A percentile compares a stretch with the other conserved stretches of the same genome.
These are phyloP conservation scores for Dipodascus albidus DNA, from an alignment of 805 yeast genomes.

Conservation along the genomic window DNA sequence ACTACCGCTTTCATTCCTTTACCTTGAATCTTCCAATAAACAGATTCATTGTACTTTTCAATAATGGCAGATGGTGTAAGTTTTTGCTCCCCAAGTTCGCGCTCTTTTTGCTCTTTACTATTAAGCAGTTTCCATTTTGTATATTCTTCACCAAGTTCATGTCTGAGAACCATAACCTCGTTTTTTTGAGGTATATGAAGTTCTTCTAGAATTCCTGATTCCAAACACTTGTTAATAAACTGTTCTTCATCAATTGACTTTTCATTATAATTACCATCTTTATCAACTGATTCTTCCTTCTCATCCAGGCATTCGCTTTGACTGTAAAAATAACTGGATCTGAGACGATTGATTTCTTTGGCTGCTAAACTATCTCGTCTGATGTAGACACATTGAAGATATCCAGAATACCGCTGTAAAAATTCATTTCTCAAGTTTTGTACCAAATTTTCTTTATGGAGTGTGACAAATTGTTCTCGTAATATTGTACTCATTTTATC, in stretches of 20 bases:
- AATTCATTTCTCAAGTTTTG: constrained; percentile 66
- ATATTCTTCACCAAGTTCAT: constrained; percentile 10
- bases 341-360: background rate
- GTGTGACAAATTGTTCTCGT: constrained; percentile 66
- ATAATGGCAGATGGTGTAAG: constrained; percentile 36
- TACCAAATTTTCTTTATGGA: constrained; percentile 67
- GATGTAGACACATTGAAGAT: constrained; percentile 49
- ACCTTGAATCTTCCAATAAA: constrained; percentile 14
- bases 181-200: background rate
- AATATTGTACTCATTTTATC: constrained; percentile 56
- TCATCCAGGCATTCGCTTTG: too few relatives aligned
- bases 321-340: background rate
- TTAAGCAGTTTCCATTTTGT: constrained; percentile 5
- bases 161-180: constrained; percentile 4
- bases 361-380: constrained; percentile 26
- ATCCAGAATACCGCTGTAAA: constrained; percentile 63
- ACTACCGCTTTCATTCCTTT: constrained; percentile 9
- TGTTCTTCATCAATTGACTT: constrained; percentile 1
- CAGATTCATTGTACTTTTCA: constrained; percentile 24
- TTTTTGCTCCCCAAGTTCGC: constrained; percentile 22
- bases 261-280: background rate
- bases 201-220: constrained; percentile 1
- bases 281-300: too few relatives aligned
- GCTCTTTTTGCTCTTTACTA: constrained; percentile 9
- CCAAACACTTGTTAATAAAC: background rate